Evolutionary conservation across 257 asterid species (phyloP).

Genomic region (Ehretia macrophylla): DNA sequence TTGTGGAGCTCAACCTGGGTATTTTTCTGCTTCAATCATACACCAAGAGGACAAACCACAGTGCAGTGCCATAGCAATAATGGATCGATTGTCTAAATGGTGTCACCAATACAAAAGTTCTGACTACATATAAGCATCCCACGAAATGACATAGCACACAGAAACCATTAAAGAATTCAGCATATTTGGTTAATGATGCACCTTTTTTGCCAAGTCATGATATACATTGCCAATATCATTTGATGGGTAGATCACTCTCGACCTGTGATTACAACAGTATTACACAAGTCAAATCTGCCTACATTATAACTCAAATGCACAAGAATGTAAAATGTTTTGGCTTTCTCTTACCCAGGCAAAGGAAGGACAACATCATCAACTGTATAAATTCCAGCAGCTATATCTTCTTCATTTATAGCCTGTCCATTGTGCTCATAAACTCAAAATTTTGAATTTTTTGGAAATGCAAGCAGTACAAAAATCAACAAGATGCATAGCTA

Average conservation of each 20-base stretch:
- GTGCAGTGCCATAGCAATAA: no score
- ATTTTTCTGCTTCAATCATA: no score
- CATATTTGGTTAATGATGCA: conserved; percentile 8
- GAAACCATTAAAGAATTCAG: no score
- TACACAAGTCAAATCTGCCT: conserved; percentile 1
- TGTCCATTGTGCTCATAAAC: conserved; percentile 21
- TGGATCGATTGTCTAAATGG: no score
- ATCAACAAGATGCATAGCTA: neutral
- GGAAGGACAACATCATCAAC: conserved; percentile 85
- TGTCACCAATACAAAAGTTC: no score
- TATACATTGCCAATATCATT: conserved; percentile 74
- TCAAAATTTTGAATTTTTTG: conserved; percentile 8
- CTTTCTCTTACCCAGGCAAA: conserved; percentile 74
- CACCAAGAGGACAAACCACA: no score
- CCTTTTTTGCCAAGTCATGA: conserved; percentile 72
- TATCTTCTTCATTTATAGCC: conserved; percentile 72
- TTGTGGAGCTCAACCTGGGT: no score
- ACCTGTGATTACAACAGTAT: conserved; percentile 46
- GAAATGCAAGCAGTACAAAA: neutral
- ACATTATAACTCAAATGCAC: conserved; percentile 6
- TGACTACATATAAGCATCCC: no score
- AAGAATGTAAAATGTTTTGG: conserved; percentile 7
- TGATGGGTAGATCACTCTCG: conserved; percentile 72
- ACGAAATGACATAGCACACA: no score
- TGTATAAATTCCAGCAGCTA: conserved; percentile 56